Conservation (phyloP, 441 rosid species). For the Geranium incanum region DNA sequence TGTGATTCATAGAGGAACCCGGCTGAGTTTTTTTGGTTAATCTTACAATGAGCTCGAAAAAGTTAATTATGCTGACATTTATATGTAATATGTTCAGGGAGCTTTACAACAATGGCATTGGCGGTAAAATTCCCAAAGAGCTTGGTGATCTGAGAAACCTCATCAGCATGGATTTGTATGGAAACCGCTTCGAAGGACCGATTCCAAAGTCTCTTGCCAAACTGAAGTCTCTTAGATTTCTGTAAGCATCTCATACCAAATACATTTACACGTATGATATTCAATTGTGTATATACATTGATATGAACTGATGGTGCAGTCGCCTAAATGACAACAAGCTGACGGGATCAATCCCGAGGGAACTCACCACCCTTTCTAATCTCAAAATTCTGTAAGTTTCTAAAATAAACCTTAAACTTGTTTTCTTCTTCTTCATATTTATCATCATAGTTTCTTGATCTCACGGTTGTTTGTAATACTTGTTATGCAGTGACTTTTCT, state of each 20-base stretch:
- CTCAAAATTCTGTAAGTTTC: conserved; percentile 52
- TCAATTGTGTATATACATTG: neutral
- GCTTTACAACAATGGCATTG: conserved; percentile 45
- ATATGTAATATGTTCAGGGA: conserved; percentile 32
- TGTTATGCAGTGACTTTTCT: conserved; percentile 53
- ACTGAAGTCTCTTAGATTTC: conserved; percentile 58
- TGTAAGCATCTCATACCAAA: conserved; percentile 35
- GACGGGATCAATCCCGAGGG: conserved; percentile 55
- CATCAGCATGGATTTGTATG: conserved; percentile 57
- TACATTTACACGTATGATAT: neutral
- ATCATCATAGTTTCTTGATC: conserved; percentile 3
- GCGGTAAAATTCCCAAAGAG: conserved; percentile 51
- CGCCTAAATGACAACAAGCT: conserved; percentile 64
- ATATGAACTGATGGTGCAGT: conserved; percentile 26
- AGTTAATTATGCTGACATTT: too few relatives aligned
- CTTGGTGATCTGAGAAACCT: conserved; percentile 51
- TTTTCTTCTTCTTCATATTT: neutral
- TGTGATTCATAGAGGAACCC: neutral
- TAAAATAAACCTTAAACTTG: neutral
- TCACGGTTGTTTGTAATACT: neutral
- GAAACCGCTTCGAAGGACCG: conserved; percentile 45
- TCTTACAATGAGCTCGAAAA: neutral
- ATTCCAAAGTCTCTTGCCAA: conserved; percentile 57
- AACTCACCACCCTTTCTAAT: conserved; percentile 41
- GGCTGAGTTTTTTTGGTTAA: neutral